Conservation (phyloP, 768 basidiomycete species). For the Suillus placidus region DNA sequence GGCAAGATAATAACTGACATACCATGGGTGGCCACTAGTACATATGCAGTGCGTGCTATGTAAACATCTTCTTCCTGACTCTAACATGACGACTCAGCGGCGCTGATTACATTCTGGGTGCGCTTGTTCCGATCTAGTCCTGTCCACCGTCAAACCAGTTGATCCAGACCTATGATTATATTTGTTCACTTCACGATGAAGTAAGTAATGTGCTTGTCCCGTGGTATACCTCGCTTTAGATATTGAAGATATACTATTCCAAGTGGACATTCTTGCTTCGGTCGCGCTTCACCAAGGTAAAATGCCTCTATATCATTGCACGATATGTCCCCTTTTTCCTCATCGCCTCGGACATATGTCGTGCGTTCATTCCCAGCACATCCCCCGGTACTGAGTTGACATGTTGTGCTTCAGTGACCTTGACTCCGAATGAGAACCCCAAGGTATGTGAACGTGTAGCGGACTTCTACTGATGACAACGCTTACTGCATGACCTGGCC, state of each 20-base stretch:
- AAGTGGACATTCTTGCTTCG: slow-evolving; percentile 1
- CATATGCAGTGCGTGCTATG: not conserved
- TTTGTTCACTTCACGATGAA: not conserved
- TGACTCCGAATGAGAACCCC: not conserved
- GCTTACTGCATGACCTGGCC: not conserved
- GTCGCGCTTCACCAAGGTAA: not conserved
- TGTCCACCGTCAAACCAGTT: not conserved
- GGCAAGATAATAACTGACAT: not conserved
- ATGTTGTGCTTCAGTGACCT: not conserved
- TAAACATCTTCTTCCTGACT: not conserved
- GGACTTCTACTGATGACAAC: not conserved
- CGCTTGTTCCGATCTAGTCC: not conserved
- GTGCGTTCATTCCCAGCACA: not conserved
- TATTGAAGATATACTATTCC: not conserved
- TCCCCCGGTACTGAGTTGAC: not conserved
- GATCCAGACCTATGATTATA: not conserved
- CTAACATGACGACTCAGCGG: not conserved
- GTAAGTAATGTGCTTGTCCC: not conserved
- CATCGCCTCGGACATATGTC: not conserved
- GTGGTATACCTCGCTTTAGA: not conserved
- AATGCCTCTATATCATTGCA: not conserved
- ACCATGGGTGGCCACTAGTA: not conserved
- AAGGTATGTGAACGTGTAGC: not conserved
- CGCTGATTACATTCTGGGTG: not conserved
- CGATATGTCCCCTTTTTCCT: not conserved